phyloP scores from a whole-genome alignment of 208 protist genomes.

The Leishmania martiniquensis region DNA sequence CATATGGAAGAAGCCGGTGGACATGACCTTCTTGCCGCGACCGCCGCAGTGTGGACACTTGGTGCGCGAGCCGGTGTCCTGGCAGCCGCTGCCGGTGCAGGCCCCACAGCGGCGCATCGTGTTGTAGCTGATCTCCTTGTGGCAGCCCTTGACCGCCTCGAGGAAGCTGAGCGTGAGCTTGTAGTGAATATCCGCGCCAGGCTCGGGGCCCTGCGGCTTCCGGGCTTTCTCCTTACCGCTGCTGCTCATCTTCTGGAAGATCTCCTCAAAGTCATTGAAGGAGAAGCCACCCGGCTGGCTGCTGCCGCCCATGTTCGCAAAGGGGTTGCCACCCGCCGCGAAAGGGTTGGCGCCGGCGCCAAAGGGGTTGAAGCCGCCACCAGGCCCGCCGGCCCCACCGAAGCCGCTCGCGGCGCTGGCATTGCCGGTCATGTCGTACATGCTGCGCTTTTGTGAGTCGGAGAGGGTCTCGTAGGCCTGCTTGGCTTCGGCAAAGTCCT shows the following conservation, averaged over 20 bases:
- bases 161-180: constrained; percentile 81
- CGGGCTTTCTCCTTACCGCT: constrained; percentile 83
- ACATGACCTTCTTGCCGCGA: constrained; percentile 91
- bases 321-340: constrained; percentile 58
- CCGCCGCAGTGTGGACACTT: constrained; percentile 90
- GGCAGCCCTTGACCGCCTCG: constrained; percentile 87
- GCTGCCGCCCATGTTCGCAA: constrained; percentile 39
- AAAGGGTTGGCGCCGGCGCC: constrained; percentile 57
- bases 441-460: constrained; percentile 90
- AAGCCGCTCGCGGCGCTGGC: constrained; percentile 66
- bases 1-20: constrained; percentile 93
- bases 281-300: constrained; percentile 51
- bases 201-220: constrained; percentile 84
- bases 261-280: constrained; percentile 92
- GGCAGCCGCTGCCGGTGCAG: constrained; percentile 82
- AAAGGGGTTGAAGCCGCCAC: constrained; percentile 57
- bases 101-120: constrained; percentile 84
- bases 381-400: constrained; percentile 33
- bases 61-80: constrained; percentile 70
- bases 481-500: constrained; percentile 92
- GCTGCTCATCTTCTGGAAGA: constrained; percentile 90
- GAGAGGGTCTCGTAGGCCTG: constrained; percentile 91
- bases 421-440: constrained; percentile 93
- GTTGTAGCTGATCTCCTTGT: constrained; percentile 91
- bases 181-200: constrained; percentile 89